Evolutionary conservation across 495 filamentous ascomycete species (phyloP).

Genomic region (Pseudoneurospora amorphoporcata): DNA sequence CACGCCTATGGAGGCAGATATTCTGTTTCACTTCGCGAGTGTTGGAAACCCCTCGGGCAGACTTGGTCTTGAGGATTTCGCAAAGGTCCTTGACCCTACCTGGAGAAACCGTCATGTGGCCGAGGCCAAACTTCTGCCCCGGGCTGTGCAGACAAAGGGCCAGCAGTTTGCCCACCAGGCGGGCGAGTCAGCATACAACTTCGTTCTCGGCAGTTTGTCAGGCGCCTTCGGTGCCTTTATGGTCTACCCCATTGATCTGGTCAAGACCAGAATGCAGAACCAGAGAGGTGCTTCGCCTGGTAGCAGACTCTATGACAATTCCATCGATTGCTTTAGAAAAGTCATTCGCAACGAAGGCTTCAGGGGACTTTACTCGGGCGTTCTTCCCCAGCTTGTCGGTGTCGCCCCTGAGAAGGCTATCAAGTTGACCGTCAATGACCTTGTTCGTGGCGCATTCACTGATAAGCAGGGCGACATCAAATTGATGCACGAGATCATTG

Average conservation of each 20-base stretch:
- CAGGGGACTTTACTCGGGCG: slow-evolving; percentile 81
- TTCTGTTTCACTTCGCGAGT: slow-evolving; percentile 95
- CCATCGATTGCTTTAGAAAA: slow-evolving; percentile 82
- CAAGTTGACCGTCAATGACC: slow-evolving; percentile 94
- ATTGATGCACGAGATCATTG: slow-evolving; percentile 62
- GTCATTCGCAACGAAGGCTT: slow-evolving; percentile 90
- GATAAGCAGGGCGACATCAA: slow-evolving; percentile 68
- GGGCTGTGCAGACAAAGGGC: slow-evolving; percentile 17
- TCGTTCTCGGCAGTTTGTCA: slow-evolving; percentile 75
- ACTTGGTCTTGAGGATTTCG: slow-evolving; percentile 75
- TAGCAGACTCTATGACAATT: slow-evolving; percentile 90
- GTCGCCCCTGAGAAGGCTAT: slow-evolving; percentile 98
- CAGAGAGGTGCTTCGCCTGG: slow-evolving; percentile 74
- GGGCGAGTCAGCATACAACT: slow-evolving; percentile 78
- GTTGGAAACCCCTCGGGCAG: slow-evolving; percentile 79
- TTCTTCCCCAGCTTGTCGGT: slow-evolving; percentile 88
- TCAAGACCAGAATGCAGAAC: slow-evolving; percentile 99
- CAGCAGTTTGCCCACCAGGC: slow-evolving; percentile 46
- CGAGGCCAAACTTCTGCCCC: slow-evolving; percentile 16
- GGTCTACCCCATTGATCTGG: slow-evolving; percentile 97
- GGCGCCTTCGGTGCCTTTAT: slow-evolving; percentile 98
- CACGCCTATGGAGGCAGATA: slow-evolving; percentile 98
- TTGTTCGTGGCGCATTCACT: slow-evolving; percentile 70
- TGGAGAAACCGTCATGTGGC: slow-evolving; percentile 59
- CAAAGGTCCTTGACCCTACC: slow-evolving; percentile 86